Base-by-base conservation (phyloP, 805 yeast genomes). In the Ogataea neopini region DNA sequence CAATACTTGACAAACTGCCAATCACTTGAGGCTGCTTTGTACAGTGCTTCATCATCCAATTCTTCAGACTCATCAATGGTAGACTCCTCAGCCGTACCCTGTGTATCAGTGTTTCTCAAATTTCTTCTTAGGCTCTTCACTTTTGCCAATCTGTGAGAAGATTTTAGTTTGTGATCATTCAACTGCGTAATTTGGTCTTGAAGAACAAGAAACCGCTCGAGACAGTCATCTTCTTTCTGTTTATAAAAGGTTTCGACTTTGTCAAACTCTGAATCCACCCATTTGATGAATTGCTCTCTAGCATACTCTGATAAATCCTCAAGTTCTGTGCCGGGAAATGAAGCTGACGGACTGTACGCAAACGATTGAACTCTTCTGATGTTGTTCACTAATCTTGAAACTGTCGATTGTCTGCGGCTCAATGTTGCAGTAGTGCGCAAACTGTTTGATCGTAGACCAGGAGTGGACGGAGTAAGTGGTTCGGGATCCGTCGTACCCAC, bases 101-200 rank as follows among this genome's bases (percentile, higher is more conserved):
- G 39, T 20, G 17, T 15, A 23, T 11, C 28, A 6, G 26, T 45
- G 28, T 9, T 34, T 6, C 41, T 43, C 23, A 47, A 15, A n/a
- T 38, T 48, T 35, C 44, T 54, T 20, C 58, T 51, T 26, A 42
- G 4, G 30, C 45, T 22, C 18, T 48, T 49, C 13, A 56, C 40
- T 22, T 39, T 44, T 19, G 38, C 29, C 19, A 52, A 42, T 40
- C 48, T 54, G 10, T 45, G 49, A 41, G 61, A 54, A 9, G 68
- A 60, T 37, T 52, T 47, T 22, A 53, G 43, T 47, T 68, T 73
- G 48, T 83, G 87, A 37, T 83, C 84, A 38, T 79, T 72, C 46
- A 86, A 61, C 56, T 83, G 84, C 47, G 75, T 75, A 37, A 89
- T 61, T 63, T 88, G 96, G 54, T 80, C 86, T 60, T 85, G 86